Base-by-base conservation (phyloP, 2,329 filamentous ascomycete species). In the Mariannaea elegans region DNA sequence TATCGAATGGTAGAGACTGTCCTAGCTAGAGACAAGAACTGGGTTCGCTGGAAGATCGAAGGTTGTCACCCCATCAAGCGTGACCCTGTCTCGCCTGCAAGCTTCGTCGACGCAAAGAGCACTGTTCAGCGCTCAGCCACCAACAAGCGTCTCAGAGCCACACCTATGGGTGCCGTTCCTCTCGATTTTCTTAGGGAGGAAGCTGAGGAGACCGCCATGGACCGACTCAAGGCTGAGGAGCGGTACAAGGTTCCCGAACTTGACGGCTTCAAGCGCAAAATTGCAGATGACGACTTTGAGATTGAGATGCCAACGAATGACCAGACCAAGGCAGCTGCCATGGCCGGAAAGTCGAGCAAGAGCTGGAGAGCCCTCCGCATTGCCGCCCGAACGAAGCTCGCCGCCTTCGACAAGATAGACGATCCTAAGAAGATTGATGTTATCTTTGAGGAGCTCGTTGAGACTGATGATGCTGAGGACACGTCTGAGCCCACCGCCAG, bases 31-130 rank as follows among this genome's bases (percentile, higher is more conserved):
- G 95, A 99, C 76, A 98, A 97, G 81, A 97, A 98, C 73, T 99
- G 96, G 96, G 93, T 96, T 42, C 90, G 93, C 63, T 99, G 95
- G 95, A 99, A 99, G 79, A 90, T 94, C 61, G 93, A 97, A 74
- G 92, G 90, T 66, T 99, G 95, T 74, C 92, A 93, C 21, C 86
- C 90, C 6, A 98, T 99, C 71, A 89, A 94, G 72, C 86, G 87
- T 60, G 86, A 90, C 19, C 81, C 92, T 10, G 84, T 98, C 27
- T 84, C 89, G 3, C 83, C 89, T 1, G 78, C 86, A 24, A 85
- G 90, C 45, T 94, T 93, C 73, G 76, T 88, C 36, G 84, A 88
- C 53, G 90, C 93, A 21, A 90, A 90, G 73, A 80, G 83, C 27
- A 81, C 85, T 44, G 89, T 89, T 3, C 83, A 85, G 63, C 88